A percentile compares a stretch with the other conserved stretches of the same genome.
phyloP scores from a whole-genome alignment of 2,329 filamentous ascomycete species.

The Ophiostoma piceae region DNA sequence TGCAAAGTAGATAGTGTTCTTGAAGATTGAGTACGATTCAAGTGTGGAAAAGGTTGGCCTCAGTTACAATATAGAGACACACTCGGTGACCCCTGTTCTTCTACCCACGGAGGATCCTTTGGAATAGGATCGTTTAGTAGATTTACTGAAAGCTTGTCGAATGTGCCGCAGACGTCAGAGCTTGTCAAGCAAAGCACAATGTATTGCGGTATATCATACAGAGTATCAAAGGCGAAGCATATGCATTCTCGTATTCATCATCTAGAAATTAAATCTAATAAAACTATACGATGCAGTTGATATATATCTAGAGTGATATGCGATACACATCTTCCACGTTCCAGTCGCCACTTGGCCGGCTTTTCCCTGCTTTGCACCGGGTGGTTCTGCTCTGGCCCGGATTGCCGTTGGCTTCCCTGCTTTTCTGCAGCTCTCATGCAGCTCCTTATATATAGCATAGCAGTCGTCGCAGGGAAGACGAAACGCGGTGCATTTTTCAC shows the following conservation, averaged over 20 bases:
- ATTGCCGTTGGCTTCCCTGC: background rate
- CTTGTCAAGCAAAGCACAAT: background rate
- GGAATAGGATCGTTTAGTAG: background rate
- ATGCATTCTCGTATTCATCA: background rate
- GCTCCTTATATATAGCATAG: slow-evolving; percentile 7
- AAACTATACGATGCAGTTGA: background rate
- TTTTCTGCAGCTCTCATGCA: background rate
- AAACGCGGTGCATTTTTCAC: background rate
- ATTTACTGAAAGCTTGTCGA: background rate
- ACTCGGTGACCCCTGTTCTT: background rate
- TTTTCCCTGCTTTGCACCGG: slow-evolving; percentile 10
- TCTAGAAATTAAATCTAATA: background rate
- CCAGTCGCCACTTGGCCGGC: background rate
- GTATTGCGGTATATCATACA: too few relatives aligned
- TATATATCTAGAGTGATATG: background rate
- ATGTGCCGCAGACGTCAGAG: background rate
- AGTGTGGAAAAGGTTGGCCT: background rate
- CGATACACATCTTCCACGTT: background rate
- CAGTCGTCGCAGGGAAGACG: background rate
- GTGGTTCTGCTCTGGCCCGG: background rate
- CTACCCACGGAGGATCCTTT: background rate
- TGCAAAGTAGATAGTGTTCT: too few relatives aligned
- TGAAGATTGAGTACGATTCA: too few relatives aligned
- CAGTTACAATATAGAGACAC: background rate
- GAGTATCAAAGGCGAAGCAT: too few relatives aligned